Base-by-base conservation (phyloP, 805 yeast genomes). In the Cyberlindnera maritima region DNA sequence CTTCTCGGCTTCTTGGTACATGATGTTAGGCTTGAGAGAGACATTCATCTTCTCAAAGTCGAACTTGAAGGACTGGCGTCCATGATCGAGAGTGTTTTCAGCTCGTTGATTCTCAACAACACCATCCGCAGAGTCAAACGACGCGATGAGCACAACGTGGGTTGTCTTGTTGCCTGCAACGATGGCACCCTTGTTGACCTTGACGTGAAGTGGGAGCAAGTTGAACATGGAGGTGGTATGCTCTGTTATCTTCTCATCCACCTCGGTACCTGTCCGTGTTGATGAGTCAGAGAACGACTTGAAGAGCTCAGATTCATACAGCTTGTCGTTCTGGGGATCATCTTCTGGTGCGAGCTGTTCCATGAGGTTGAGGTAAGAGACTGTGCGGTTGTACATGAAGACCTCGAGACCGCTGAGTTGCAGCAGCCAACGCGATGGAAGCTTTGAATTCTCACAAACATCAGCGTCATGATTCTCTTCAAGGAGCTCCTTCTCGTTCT, bases 151-250 rank as follows among this genome's bases (percentile, higher is more conserved):
- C 11, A 94, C 66, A 1, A 91, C 79, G 1, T 94, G 83, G 0
- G 97, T 89, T 14, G 79, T 75, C 49, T 75, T 72, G 63, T 91
- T 92, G 9, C 99, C 99, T 18, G 89, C 58, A 1, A 88, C 85
- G 23, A 88, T 41, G 0, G 96, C 84, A 1, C 92, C 89, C 46
- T 79, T 83, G 38, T 71, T 76, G 12, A 88, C 69, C 8, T 69
- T 65, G 2, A 88, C 41, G 13, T 78, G 76, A 2, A 92, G 55
- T 0, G 99, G 99, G 11, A 88, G 66, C 12, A 74, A 46, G 10
- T 59, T 58, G 28, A 73, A 49, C 10, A 68, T 44, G 20, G 62
- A 11, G 2, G 54, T 44, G 7, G 45, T 15, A 3, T 42, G 19
- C 11, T 25, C 33, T 20, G 29, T 20, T 6, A 20, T 3, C 15